These are phyloP conservation scores for Prunus armeniaca DNA, from an alignment of 306 rosid species.

Conservation along the genomic window DNA sequence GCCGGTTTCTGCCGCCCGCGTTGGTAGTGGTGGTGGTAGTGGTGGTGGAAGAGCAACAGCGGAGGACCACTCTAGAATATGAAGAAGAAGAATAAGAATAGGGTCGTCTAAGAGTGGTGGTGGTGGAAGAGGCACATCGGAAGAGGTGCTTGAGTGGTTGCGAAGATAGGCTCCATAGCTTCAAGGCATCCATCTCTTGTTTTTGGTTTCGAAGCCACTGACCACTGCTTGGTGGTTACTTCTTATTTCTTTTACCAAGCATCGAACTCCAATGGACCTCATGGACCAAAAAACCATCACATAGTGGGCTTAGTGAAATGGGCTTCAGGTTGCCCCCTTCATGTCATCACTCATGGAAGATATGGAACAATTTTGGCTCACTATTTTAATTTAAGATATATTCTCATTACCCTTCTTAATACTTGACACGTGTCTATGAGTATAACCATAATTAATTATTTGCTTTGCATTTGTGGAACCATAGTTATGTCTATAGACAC, in stretches of 20 bases:
- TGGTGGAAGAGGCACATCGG: slow-evolving; percentile 28
- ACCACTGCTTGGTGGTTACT: neutral
- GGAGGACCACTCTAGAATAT: slow-evolving; percentile 36
- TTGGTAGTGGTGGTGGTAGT: slow-evolving; percentile 24
- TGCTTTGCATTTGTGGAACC: too few relatives aligned
- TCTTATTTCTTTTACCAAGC: neutral
- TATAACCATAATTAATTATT: too few relatives aligned
- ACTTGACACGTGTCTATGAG: fast-evolving
- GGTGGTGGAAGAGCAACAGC: slow-evolving; percentile 54
- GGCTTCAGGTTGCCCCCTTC: neutral
- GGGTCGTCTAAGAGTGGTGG: slow-evolving; percentile 14
- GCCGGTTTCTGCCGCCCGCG: slow-evolving; percentile 59
- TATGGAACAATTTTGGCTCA: neutral
- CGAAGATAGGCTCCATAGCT: slow-evolving; percentile 39
- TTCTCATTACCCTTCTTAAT: fast-evolving
- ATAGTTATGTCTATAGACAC: too few relatives aligned
- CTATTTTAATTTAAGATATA: too few relatives aligned
- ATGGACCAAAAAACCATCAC: neutral
- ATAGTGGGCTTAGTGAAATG: slow-evolving; percentile 1
- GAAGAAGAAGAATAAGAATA: neutral
- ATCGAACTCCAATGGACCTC: neutral
- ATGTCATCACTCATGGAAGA: neutral
- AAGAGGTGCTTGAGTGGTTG: slow-evolving; percentile 58
- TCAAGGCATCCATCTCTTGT: slow-evolving; percentile 49
- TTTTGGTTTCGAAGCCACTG: neutral